A percentile compares a stretch with the other conserved stretches of the same genome.
Conservation (phyloP, 1,284 basidiomycete genomes). For the Ganoderma lingzhi region DNA sequence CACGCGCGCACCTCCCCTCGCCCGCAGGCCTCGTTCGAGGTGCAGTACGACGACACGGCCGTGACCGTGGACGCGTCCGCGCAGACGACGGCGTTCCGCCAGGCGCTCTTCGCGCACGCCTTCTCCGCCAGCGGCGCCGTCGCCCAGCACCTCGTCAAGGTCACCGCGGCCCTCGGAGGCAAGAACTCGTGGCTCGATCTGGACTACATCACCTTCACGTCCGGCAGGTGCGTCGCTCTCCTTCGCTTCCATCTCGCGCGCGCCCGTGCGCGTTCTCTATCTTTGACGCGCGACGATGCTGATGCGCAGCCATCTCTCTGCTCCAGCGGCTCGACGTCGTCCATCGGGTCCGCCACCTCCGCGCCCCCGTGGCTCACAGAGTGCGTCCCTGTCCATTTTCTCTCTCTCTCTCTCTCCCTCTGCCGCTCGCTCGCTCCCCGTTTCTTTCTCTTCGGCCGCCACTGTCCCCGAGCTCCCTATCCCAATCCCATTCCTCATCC, state of each 20-base stretch:
- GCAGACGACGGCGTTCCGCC: constrained; percentile 33
- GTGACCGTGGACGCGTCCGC: constrained; percentile 33
- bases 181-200: constrained; percentile 38
- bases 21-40: constrained; percentile 35
- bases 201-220: constrained; percentile 40
- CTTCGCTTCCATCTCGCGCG: constrained; percentile 4
- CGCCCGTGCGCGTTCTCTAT: constrained; percentile 5
- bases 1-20: neutral
- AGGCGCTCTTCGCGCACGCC: constrained; percentile 36
- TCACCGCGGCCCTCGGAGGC: constrained; percentile 30
- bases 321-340: constrained; percentile 10
- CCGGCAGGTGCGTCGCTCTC: constrained; percentile 26
- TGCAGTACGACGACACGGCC: constrained; percentile 39
- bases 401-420: neutral
- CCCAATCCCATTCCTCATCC: too few relatives aligned
- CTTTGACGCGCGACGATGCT: constrained; percentile 4
- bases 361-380: constrained; percentile 27
- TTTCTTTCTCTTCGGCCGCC: neutral
- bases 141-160: constrained; percentile 33
- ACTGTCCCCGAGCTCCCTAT: neutral
- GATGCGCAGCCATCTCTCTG: neutral
- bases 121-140: constrained; percentile 23
- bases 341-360: constrained; percentile 22
- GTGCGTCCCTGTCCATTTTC: constrained; percentile 15
- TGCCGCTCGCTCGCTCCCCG: neutral